Evolutionary conservation across 176 grass and related monocot genomes (phyloP), one percentile per base, ranked within the genome.

Genomic region (Phyllostachys edulis): DNA sequence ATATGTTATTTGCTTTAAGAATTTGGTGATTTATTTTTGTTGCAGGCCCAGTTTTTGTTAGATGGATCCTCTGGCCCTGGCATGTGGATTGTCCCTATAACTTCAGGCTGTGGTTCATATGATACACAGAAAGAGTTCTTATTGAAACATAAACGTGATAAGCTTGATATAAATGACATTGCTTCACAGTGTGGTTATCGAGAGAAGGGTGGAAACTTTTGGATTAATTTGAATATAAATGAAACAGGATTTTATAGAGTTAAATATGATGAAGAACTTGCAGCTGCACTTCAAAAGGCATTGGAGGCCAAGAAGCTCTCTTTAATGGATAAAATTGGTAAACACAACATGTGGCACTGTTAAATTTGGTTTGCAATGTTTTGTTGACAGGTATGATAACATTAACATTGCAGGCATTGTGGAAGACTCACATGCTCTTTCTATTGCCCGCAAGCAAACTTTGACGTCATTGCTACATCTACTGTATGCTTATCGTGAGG

Each of bases 191-290:
- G 85, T 80, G 83, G 45, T 75, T 50, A 82, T n/a, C 37, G 65
- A 76, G 77, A 73, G 40, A 87, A 85, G 59, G 63, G 85, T 42
- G 68, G 17, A 77, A 50, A 63, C 54, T 95, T 91, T 87, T 98
- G 96, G 96, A 77, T 91, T 80, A 98, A 93, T 68, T 69, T 95
- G 76, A 98, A 98, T 76, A 46, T 89, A 27, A 71, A 98, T 75
- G 92, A 94, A 86, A 93, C 91, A 26, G 96, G 93, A 44, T 95
- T 98, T 80, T 98, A 98, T 79, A 84, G 96, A 75, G 85, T 95
- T 37, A 85, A 93, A 85, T 98, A 98, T 73, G 93, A 98, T 47
- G 85, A 93, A 78, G 68, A 89, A 78, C 90, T 98, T 87, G 76
- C 82, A 71, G 82, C 76, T 82, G 76, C 89, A 70, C 89, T 98